Evolutionary conservation across 306 rosid species (phyloP), one percentile per base, ranked within the genome.

Genomic region (Mimosa pudica): DNA sequence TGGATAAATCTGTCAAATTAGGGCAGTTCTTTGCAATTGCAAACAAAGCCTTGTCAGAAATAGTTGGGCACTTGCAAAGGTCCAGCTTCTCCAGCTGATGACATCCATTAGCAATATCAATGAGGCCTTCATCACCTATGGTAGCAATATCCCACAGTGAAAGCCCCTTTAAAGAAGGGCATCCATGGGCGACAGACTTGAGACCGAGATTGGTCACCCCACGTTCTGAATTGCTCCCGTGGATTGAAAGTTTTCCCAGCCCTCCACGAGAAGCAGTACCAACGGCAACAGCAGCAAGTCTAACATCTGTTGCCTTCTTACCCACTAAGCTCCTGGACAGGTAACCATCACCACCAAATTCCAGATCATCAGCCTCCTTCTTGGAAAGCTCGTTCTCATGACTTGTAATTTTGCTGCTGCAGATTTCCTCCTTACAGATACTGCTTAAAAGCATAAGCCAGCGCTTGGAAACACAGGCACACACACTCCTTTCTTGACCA

Each of bases 311-410:
- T 36, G 97, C 97, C 85, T 91, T 93, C 85, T 87, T 93, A 58
- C 96, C 98, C 84, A 90, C 97, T 91, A 96, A 93, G 85, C 87
- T 93, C 60, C 99, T 86, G 44, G 99, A 90, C 49, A 93, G 99
- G 88, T 83, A 87, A 72, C 99, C 97, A 81, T 89, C 93, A 70
- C 87, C 87, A 70, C 90, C 97, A 80, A 86, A 76, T 76, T 90
- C 94, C 60, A 57, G 84, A 75, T 85, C 88, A 68, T 82, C 89
- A 60, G 54, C 82, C 62, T 81, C 89, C 75, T 79, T 80, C 57
- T 70, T 84, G 47, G 20, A 7, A 32, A 45, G 12, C 42, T 79
- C 81, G 2, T 48, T 84, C 79, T 86, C 77, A 7, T 81, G 74
- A 20, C 60, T 66, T 18, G 83, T n/a, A 44, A 12, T 58, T 70